phyloP scores from a whole-genome alignment of 2,329 filamentous ascomycete genomes.

The Pseudocercospora crystallina region DNA sequence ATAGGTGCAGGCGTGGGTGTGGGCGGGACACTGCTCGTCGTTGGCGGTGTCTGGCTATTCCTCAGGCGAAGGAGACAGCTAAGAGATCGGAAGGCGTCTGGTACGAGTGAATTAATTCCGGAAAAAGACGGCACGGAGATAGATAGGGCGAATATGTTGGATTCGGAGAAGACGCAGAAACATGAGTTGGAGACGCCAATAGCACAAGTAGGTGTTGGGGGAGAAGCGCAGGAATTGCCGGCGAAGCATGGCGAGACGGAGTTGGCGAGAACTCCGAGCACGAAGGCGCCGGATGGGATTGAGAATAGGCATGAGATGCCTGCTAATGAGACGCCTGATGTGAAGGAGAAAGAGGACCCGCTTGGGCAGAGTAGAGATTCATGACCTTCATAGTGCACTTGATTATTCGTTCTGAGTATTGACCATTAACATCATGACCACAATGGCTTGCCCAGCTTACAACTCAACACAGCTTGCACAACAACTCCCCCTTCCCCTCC shows the following conservation, averaged over 20 bases:
- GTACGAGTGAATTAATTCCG: neutral
- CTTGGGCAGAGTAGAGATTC: neutral
- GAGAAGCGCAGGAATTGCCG: conserved; percentile 2
- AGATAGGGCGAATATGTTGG: conserved; percentile 3
- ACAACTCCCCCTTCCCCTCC: too few relatives aligned
- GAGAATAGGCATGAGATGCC: neutral
- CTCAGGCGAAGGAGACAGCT: neutral
- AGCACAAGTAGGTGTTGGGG: neutral
- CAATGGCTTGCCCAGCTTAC: too few relatives aligned
- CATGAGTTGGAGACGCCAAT: neutral
- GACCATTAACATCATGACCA: neutral
- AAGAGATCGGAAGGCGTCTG: neutral
- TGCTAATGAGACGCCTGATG: neutral
- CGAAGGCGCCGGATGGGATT: neutral
- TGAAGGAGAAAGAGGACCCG: neutral
- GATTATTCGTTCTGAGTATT: neutral
- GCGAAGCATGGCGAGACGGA: neutral
- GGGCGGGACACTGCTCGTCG: neutral
- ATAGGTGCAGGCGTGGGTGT: conserved; percentile 1
- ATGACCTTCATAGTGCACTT: neutral
- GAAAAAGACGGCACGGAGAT: conserved; percentile 1
- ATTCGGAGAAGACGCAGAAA: neutral
- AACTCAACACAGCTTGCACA: too few relatives aligned
- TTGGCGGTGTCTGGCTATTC: neutral
- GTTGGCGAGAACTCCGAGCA: neutral